Evolutionary conservation across 2,329 filamentous ascomycete genomes (phyloP).

Genomic region (Xylariomycetidae sp.): DNA sequence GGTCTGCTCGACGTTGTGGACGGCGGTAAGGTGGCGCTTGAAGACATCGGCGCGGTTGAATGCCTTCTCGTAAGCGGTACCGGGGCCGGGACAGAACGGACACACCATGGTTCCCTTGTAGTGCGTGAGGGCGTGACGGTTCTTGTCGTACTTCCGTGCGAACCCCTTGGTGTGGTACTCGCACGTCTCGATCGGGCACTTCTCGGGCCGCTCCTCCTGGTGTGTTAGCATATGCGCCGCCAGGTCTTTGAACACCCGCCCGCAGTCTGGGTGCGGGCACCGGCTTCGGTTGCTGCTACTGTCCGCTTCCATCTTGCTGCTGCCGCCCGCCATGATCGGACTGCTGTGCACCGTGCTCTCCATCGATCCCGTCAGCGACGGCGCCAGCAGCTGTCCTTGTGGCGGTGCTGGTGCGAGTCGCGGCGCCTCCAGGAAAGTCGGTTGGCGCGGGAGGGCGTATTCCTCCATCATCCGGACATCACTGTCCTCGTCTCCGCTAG

Average conservation of each 20-base stretch:
- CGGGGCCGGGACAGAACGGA: constrained; percentile 85
- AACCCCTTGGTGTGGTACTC: constrained; percentile 92
- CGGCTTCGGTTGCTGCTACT: constrained; percentile 39
- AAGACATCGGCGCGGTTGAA: constrained; percentile 96
- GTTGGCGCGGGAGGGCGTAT: constrained; percentile 35
- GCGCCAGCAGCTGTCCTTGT: constrained; percentile 24
- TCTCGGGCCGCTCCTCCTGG: constrained; percentile 83
- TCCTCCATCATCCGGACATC: constrained; percentile 39
- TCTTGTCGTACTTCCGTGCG: constrained; percentile 94
- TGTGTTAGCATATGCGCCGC: constrained; percentile 95
- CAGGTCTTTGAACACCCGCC: constrained; percentile 81
- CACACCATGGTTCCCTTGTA: constrained; percentile 98
- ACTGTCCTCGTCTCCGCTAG: constrained; percentile 48
- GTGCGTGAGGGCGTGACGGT: constrained; percentile 86
- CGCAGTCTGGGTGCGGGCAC: constrained; percentile 79
- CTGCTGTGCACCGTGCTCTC: constrained; percentile 28
- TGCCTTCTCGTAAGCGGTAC: constrained; percentile 84
- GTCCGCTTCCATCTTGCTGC: too few species aligned
- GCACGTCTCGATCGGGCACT: constrained; percentile 87
- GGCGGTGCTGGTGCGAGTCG: constrained; percentile 27
- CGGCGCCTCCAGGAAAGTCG: constrained; percentile 25
- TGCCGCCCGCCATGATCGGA: constrained; percentile 22
- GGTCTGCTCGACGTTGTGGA: constrained; percentile 89
- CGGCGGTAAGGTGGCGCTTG: constrained; percentile 85
- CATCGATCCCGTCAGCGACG: constrained; percentile 25